Base-by-base conservation (phyloP, 1,139 yeast species). In the Hansenula lynferdii region DNA sequence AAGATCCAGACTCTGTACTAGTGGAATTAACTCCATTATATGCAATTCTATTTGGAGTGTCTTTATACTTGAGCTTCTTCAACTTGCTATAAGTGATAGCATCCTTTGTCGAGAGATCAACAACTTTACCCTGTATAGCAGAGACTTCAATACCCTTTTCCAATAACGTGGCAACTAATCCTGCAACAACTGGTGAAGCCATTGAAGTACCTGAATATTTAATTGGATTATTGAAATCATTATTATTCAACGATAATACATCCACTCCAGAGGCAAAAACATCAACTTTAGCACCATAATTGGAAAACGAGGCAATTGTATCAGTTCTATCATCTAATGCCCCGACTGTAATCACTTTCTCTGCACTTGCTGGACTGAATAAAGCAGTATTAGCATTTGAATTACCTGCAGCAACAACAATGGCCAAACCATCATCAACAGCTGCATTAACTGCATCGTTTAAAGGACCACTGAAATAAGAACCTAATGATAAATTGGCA, bases 391-490 rank as follows among this genome's bases (percentile, higher is more conserved):
- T 76, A 10, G 72, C 58, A 50, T 81, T 81, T 28, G 82, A 74
- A 55, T 89, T 89, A 2, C 97, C 97, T 0, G 96, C 96, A 0
- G 96, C 96, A 6, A 74, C 95, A 16, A 86, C 87, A 20, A 87
- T 69, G 1, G 85, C 76, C 34, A 89, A 56, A 0, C 96, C 97
- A 1, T 81, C 69, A 11, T 74, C 70, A 5, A 67, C 65, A 0
- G 92, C 90, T 14, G 85, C 90, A 47, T 75, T 72, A 1, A 85
- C 74, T 0, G 95, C 96, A 28, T 72, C 70, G 51, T 87, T 85
- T 42, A 89, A 65, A 8, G 85, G 72, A 1, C 69, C 55, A 53
- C 79, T 83, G 40, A 73, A 74, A 3, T 74, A 65, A 0, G 95
- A 79, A 0, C 96, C 96, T 17, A 87, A 65, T 0, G 95, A 84